Conservation (phyloP, 306 rosid species). For the Cicer bijugum region DNA sequence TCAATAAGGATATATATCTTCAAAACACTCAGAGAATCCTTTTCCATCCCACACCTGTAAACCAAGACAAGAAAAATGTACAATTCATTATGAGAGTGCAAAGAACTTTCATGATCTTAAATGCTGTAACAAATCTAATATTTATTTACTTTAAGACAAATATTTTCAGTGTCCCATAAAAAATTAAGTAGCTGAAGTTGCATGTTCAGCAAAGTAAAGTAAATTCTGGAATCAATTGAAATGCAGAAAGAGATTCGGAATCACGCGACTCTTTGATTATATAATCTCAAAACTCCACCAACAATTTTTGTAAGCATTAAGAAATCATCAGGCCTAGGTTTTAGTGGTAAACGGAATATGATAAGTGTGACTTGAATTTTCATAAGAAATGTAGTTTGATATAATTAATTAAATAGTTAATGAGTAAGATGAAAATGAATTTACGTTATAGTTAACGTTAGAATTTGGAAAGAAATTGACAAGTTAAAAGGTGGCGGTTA, state of each 20-base stretch:
- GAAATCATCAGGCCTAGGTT: background rate
- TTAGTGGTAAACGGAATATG: slow-evolving; percentile 5
- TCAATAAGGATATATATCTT: slow-evolving; percentile 76
- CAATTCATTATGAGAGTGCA: slow-evolving; percentile 31
- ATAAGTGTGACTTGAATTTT: background rate
- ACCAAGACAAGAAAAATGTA: slow-evolving; percentile 36
- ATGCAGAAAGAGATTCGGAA: slow-evolving; percentile 31
- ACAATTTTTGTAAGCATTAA: background rate
- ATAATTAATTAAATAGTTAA: slow-evolving; percentile 15
- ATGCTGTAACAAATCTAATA: background rate
- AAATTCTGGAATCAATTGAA: slow-evolving; percentile 12
- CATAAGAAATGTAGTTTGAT: slow-evolving; percentile 17
- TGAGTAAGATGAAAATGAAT: slow-evolving; percentile 16
- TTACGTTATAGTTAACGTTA: background rate
- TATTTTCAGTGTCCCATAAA: background rate
- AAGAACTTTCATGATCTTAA: slow-evolving; percentile 18
- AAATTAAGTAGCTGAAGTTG: background rate
- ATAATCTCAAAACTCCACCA: background rate
- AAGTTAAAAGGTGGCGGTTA: background rate
- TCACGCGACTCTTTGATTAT: background rate
- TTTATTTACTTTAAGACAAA: background rate
- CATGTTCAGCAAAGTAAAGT: slow-evolving; percentile 16
- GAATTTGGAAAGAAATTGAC: background rate
- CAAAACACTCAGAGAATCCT: slow-evolving; percentile 68
- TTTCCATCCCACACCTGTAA: slow-evolving; percentile 83